A percentile compares a stretch with the other conserved stretches of the same genome.
Conservation (phyloP, 164 flowering plant genomes). For the Malania oleifera region DNA sequence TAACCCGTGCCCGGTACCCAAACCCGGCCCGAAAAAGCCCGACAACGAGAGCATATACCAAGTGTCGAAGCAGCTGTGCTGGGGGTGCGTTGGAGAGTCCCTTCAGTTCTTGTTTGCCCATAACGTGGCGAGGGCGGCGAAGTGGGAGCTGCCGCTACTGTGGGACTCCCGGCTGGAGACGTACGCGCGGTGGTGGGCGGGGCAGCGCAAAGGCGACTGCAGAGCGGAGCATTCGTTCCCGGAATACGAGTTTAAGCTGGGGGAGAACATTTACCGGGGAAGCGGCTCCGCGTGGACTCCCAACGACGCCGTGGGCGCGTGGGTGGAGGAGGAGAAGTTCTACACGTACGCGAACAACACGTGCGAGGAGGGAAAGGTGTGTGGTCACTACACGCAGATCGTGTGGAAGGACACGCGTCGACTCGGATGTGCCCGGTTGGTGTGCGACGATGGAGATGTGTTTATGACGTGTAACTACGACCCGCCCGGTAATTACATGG, state of each 20-base stretch:
- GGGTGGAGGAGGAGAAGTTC: slow-evolving; percentile 80
- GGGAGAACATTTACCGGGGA: slow-evolving; percentile 92
- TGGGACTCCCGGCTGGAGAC: slow-evolving; percentile 62
- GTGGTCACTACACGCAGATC: slow-evolving; percentile 92
- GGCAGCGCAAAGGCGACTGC: slow-evolving; percentile 55
- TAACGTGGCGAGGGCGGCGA: slow-evolving; percentile 61
- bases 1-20: too few relatives aligned
- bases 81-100: slow-evolving; percentile 45
- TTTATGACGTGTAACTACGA: slow-evolving; percentile 90
- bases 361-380: slow-evolving; percentile 49
- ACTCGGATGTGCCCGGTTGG: slow-evolving; percentile 74
- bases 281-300: slow-evolving; percentile 69
- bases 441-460: slow-evolving; percentile 72
- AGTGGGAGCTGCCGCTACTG: slow-evolving; percentile 58
- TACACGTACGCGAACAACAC: slow-evolving; percentile 50
- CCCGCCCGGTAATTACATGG: slow-evolving; percentile 70
- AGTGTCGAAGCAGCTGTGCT: slow-evolving; percentile 46
- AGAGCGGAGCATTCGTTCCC: slow-evolving; percentile 60
- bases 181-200: slow-evolving; percentile 83
- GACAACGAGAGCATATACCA: slow-evolving; percentile 37
- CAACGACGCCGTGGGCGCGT: slow-evolving; percentile 58
- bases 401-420: slow-evolving; percentile 71
- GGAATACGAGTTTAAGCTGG: slow-evolving; percentile 53
- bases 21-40: not conserved
- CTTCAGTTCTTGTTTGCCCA: slow-evolving; percentile 63